Evolutionary conservation across 352 stramenopile genomes (phyloP).

Genomic region (Phytophthora foliorum): DNA sequence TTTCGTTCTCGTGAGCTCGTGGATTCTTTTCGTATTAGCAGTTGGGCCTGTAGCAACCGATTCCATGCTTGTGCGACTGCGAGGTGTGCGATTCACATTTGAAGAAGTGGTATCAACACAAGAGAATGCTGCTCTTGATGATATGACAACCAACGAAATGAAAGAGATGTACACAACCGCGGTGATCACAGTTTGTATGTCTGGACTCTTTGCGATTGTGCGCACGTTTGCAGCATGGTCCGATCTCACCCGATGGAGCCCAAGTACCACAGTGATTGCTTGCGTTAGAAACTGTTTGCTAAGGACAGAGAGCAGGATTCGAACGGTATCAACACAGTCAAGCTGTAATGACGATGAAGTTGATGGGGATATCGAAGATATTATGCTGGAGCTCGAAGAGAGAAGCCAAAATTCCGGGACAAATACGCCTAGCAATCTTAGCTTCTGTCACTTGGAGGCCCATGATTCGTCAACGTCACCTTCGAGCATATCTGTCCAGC

Average conservation of each 20-base stretch:
- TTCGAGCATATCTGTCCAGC: not conserved
- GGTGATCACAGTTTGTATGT: not conserved
- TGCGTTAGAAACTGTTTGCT: slow-evolving; percentile 1
- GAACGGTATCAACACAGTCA: slow-evolving; percentile 20
- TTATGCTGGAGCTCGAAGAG: slow-evolving; percentile 22
- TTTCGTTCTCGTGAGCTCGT: slow-evolving; percentile 25
- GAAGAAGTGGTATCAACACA: slow-evolving; percentile 45
- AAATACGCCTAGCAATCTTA: slow-evolving; percentile 8
- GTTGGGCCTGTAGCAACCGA: slow-evolving; percentile 40
- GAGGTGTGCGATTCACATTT: slow-evolving; percentile 48
- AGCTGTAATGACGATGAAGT: not conserved
- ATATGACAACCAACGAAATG: slow-evolving; percentile 18
- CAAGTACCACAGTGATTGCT: slow-evolving; percentile 3
- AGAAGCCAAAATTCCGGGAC: slow-evolving; percentile 3
- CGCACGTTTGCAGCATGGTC: slow-evolving; percentile 7
- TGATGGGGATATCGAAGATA: slow-evolving; percentile 8
- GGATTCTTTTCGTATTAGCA: slow-evolving; percentile 28
- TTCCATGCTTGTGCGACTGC: slow-evolving; percentile 42
- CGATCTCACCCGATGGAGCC: slow-evolving; percentile 20
- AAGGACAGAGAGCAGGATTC: slow-evolving; percentile 3
- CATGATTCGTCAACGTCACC: not conserved
- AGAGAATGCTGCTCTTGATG: slow-evolving; percentile 6
- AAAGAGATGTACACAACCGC: slow-evolving; percentile 15
- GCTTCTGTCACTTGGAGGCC: slow-evolving; percentile 8
- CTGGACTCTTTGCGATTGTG: slow-evolving; percentile 20